These are phyloP conservation scores for Takashimella tepidaria DNA, from an alignment of 1,284 basidiomycete species.

Conservation along the genomic window DNA sequence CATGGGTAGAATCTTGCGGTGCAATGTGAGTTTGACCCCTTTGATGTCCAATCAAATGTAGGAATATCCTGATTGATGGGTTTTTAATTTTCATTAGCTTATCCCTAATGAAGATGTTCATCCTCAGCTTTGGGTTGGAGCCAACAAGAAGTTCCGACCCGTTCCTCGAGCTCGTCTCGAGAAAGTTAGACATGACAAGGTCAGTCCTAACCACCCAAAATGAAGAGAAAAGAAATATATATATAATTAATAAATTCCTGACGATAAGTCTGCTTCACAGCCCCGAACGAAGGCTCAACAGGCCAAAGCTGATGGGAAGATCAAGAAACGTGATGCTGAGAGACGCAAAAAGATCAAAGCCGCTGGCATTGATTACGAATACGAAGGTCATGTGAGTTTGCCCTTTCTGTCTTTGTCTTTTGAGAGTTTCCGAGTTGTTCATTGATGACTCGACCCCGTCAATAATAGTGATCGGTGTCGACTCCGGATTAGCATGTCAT, in stretches of 20 bases:
- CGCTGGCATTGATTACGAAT: constrained; percentile 84
- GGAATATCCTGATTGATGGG: neutral
- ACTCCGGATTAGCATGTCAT: too few species aligned
- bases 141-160: constrained; percentile 80
- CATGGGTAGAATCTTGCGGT: constrained; percentile 85
- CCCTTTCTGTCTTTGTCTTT: too few species aligned
- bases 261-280: too few species aligned
- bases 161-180: constrained; percentile 71
- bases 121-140: constrained; percentile 93
- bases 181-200: constrained; percentile 74
- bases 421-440: too few species aligned
- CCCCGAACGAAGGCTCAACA: constrained; percentile 69
- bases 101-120: constrained; percentile 85
- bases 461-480: too few species aligned
- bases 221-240: too few species aligned
- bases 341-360: constrained; percentile 74
- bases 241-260: too few species aligned
- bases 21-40: constrained; percentile 53
- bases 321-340: constrained; percentile 71
- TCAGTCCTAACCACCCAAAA: too few species aligned
- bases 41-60: neutral
- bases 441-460: too few species aligned
- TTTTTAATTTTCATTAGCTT: constrained; percentile 42
- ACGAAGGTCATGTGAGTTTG: constrained; percentile 54
- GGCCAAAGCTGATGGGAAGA: constrained; percentile 59